Evolutionary conservation across 2,329 filamentous ascomycete genomes (phyloP), one percentile per base, ranked within the genome.

Genomic region (Dactylonectria macrodidyma): DNA sequence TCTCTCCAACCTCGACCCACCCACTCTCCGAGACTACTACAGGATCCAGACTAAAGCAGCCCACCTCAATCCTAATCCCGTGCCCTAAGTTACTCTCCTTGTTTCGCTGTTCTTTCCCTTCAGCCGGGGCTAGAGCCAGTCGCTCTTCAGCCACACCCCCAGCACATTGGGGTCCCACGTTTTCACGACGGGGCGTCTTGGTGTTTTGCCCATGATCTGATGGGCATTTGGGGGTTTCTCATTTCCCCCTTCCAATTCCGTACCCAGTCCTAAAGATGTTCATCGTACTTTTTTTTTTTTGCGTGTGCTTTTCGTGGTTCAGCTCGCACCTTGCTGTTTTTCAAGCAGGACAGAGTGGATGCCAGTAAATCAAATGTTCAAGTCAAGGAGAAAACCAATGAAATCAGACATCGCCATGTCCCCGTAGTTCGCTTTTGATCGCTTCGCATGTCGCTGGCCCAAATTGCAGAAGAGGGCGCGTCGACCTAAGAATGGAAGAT

Each of bases 401-500:
- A 58, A 65, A 44, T 57, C 56, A 60, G 50, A 33, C 65, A 68
- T 72, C 63, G 66, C 71, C 67, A 64, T 63, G 44, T 58, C 24
- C 22, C 61, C 62, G 33, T 65, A 65, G 41, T 67, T 68, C 48
- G 68, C 63, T 62, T 36, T 66, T 51, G 47, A 30, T 30, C 26
- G 26, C 26, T 7, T 60, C 52, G 16, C 7, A 58, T 57, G 30
- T 71, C 48, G 26, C 38, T 57, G 47, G 22, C 57, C 59, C n/a
- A 57, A 44, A 34, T 56, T 30, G 61, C 48, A 50, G 62, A 59
- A 63, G 61, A 67, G 36, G 51, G 55, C 52, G 51, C 52, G 59
- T 59, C 30, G n/a, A 58, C 66, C 66, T 76, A 83, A 77, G 83
- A 80, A 68, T 84, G 78, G 36, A 81, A 80, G 47, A 85, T 79